Evolutionary conservation across 352 stramenopile species (phyloP).

Genomic region (Globisporangium cystogenes): DNA sequence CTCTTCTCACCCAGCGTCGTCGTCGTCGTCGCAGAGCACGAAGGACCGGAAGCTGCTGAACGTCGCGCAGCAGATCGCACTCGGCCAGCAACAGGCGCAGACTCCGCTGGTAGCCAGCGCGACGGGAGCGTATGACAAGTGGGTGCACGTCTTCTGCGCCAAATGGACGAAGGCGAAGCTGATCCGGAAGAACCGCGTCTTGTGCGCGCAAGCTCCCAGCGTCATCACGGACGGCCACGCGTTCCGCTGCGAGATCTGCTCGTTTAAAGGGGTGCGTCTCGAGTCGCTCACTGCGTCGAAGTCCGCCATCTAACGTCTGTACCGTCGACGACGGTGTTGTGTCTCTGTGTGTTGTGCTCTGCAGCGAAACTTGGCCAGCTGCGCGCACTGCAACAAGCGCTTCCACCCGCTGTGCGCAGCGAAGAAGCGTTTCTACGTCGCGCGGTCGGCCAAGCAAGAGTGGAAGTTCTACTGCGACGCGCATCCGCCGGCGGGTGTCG

Average conservation of each 20-base stretch:
- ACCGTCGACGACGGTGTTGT: not conserved
- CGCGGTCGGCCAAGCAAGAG: conserved; percentile 49
- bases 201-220: conserved; percentile 36
- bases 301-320: too few relatives aligned
- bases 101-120: not conserved
- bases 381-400: conserved; percentile 45
- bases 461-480: conserved; percentile 76
- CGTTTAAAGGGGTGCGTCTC: conserved; percentile 28
- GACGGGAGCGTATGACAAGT: conserved; percentile 25
- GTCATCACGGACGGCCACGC: conserved; percentile 17
- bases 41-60: not conserved
- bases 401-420: conserved; percentile 76
- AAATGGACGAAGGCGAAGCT: conserved; percentile 73
- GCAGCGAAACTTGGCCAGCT: conserved; percentile 47
- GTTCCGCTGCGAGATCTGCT: conserved; percentile 58
- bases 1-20: not conserved
- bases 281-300: not conserved
- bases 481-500: conserved; percentile 57
- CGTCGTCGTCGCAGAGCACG: not conserved
- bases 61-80: not conserved
- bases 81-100: not conserved
- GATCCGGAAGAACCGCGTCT: conserved; percentile 56
- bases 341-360: conserved; percentile 4
- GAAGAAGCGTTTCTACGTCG: conserved; percentile 57
- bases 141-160: conserved; percentile 75